Conservation (phyloP, 495 filamentous ascomycete species). For the Umbilicaria muhlenbergii region DNA sequence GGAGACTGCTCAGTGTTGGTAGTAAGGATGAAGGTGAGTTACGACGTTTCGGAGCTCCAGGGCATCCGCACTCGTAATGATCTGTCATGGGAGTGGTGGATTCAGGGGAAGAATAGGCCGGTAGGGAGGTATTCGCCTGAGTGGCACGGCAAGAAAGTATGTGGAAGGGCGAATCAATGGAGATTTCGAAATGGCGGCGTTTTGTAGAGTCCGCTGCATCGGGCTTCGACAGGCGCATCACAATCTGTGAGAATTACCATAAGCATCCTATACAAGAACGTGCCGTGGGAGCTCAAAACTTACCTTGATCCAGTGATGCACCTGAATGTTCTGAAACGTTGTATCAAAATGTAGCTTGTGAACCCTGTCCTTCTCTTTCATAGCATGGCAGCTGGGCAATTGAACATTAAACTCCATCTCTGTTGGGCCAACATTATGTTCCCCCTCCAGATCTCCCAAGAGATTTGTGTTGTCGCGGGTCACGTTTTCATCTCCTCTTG, state of each 20-base stretch:
- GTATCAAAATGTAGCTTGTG: conserved; percentile 80
- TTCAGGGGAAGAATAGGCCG: conserved; percentile 60
- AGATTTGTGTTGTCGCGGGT: conserved; percentile 47
- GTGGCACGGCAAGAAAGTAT: conserved; percentile 90
- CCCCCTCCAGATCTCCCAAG: conserved; percentile 60
- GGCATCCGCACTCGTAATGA: conserved; percentile 62
- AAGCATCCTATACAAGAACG: not conserved
- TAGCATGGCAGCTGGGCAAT: conserved; percentile 78
- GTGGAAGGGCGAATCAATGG: conserved; percentile 94
- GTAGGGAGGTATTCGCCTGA: conserved; percentile 76
- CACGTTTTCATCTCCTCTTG: conserved; percentile 41
- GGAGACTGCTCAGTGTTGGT: conserved; percentile 21
- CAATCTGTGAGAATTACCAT: conserved; percentile 46
- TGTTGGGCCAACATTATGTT: conserved; percentile 62
- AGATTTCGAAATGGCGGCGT: conserved; percentile 92
- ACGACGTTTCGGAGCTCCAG: conserved; percentile 38
- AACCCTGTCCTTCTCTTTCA: conserved; percentile 58
- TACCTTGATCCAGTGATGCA: conserved; percentile 99
- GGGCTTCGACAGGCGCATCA: conserved; percentile 83
- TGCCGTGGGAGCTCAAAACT: conserved; percentile 4
- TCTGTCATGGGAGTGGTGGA: conserved; percentile 28
- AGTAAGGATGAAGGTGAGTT: conserved; percentile 26
- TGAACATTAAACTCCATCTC: conserved; percentile 97
- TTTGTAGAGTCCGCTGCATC: conserved; percentile 70
- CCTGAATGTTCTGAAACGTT: conserved; percentile 89